A percentile compares a stretch with the other conserved stretches of the same genome.
phyloP scores from a whole-genome alignment of 768 basidiomycete genomes.

The Mycena pura region DNA sequence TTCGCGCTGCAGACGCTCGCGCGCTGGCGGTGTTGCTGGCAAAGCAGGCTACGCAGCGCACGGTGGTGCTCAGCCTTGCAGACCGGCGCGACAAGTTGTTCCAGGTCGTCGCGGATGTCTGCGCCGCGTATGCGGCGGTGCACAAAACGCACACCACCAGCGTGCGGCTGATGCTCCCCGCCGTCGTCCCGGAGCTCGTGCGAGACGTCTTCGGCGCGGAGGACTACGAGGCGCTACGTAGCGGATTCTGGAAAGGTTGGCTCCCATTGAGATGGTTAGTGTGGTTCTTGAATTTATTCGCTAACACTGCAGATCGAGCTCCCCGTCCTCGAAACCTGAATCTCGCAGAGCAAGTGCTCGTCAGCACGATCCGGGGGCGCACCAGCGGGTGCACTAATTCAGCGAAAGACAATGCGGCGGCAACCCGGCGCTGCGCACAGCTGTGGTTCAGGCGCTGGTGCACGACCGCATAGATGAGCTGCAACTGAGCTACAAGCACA shows the following conservation, averaged over 20 bases:
- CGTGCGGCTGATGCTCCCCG: conserved; percentile 48
- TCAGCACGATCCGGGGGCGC: conserved; percentile 56
- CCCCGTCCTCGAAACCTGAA: conserved; percentile 55
- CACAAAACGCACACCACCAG: conserved; percentile 32
- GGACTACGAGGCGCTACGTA: conserved; percentile 50
- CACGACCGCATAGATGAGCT: conserved; percentile 57
- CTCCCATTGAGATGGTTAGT: no score
- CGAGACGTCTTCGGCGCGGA: conserved; percentile 51
- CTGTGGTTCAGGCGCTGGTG: conserved; percentile 55
- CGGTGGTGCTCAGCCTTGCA: conserved; percentile 59
- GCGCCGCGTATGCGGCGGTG: conserved; percentile 48
- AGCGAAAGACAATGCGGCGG: conserved; percentile 59
- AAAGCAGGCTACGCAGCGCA: conserved; percentile 66
- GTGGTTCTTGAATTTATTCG: no score
- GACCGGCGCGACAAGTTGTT: conserved; percentile 62
- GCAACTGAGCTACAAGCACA: conserved; percentile 52
- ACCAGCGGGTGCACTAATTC: conserved; percentile 51
- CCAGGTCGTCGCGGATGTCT: conserved; percentile 59
- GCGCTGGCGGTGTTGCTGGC: conserved; percentile 61
- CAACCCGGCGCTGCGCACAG: conserved; percentile 45
- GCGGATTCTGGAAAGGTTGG: conserved; percentile 56
- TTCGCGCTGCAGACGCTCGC: conserved; percentile 65
- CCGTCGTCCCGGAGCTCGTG: conserved; percentile 55
- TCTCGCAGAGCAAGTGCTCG: conserved; percentile 57
- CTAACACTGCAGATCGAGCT: conserved; percentile 42